These are phyloP conservation scores for Aureobasidium sp. DNA, from an alignment of 2,329 filamentous ascomycete species.

Conservation along the genomic window DNA sequence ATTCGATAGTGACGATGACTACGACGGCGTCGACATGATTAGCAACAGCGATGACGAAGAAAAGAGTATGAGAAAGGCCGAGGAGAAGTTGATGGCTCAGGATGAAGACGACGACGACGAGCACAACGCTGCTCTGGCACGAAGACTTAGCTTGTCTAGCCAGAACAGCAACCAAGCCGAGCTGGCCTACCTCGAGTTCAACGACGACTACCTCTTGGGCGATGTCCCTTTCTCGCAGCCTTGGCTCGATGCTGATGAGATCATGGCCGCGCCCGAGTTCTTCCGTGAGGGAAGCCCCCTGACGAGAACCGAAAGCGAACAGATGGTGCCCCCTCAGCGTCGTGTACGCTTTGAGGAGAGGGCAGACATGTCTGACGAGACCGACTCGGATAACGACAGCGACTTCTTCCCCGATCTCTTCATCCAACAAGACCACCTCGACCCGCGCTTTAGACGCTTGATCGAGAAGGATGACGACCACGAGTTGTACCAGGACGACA, in stretches of 20 bases:
- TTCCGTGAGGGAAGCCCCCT: background rate
- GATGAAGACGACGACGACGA: constrained; percentile 20
- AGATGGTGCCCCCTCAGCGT: constrained; percentile 23
- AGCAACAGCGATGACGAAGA: constrained; percentile 25
- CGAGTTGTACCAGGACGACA: constrained; percentile 20
- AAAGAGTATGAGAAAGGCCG: constrained; percentile 18
- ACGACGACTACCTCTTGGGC: constrained; percentile 8
- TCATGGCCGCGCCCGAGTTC: constrained; percentile 9
- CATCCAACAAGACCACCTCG: constrained; percentile 22
- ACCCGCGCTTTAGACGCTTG: constrained; percentile 17
- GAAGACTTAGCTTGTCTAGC: constrained; percentile 22
- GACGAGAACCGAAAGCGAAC: constrained; percentile 16
- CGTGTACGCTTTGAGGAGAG: constrained; percentile 29
- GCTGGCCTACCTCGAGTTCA: constrained; percentile 16
- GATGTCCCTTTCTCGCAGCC: constrained; percentile 11
- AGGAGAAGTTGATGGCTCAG: constrained; percentile 15
- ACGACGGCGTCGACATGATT: constrained; percentile 24
- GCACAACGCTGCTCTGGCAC: constrained; percentile 17
- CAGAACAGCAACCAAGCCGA: constrained; percentile 17
- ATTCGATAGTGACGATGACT: constrained; percentile 21
- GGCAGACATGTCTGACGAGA: constrained; percentile 21
- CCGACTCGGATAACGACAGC: constrained; percentile 24
- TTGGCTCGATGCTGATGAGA: constrained; percentile 4
- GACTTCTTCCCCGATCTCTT: constrained; percentile 30
- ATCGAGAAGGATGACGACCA: constrained; percentile 23